phyloP scores from a whole-genome alignment of 345 rosid species.

The Syzygium grande region DNA sequence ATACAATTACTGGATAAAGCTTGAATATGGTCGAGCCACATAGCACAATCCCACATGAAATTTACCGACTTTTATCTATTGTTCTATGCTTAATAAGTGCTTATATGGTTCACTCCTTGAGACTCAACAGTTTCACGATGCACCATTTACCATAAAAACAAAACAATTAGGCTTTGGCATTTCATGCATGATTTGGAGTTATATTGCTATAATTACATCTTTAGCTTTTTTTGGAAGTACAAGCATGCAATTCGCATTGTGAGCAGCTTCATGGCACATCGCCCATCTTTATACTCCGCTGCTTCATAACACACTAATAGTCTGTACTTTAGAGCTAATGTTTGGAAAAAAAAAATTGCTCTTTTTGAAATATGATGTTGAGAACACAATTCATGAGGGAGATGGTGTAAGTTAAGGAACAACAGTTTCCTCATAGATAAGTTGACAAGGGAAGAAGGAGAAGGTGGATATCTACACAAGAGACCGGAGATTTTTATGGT shows the following conservation, averaged over 20 bases:
- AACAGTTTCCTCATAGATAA: not conserved
- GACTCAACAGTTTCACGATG: too few species aligned
- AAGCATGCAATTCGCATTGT: not conserved
- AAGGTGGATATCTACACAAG: not conserved
- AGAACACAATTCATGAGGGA: not conserved
- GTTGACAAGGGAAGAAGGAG: not conserved
- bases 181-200: not conserved
- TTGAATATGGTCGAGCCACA: not conserved
- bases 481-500: not conserved
- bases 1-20: not conserved
- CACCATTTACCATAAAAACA: not conserved
- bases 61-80: too few species aligned
- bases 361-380: not conserved
- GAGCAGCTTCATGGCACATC: not conserved
- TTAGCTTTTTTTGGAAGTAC: not conserved
- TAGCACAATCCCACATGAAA: not conserved
- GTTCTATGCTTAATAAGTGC: too few species aligned
- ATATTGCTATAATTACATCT: not conserved
- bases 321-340: not conserved
- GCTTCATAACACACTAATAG: not conserved
- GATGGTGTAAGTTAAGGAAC: not conserved
- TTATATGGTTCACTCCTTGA: too few species aligned
- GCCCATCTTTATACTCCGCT: not conserved
- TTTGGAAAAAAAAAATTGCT: not conserved
- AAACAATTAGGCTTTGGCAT: not conserved